These are phyloP conservation scores for Erysimum cheiranthoides DNA, from an alignment of 345 rosid genomes.

Conservation along the genomic window DNA sequence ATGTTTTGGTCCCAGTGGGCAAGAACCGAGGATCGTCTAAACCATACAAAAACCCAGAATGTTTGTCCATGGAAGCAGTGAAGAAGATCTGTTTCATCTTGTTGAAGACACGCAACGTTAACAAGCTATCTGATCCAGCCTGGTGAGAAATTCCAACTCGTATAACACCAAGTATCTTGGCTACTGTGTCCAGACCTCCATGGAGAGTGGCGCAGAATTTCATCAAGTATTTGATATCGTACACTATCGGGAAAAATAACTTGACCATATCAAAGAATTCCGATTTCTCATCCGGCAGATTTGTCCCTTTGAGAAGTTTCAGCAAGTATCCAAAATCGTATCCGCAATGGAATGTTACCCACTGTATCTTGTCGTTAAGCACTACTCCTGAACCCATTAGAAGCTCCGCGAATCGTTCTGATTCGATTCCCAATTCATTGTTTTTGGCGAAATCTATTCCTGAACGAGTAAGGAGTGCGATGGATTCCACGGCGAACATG, in stretches of 20 bases:
- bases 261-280: constrained; percentile 64
- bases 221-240: constrained; percentile 82
- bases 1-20: neutral
- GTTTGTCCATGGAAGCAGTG: constrained; percentile 57
- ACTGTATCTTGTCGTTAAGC: constrained; percentile 66
- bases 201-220: constrained; percentile 65
- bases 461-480: constrained; percentile 61
- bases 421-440: constrained; percentile 63
- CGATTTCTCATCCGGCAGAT: constrained; percentile 59
- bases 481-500: constrained; percentile 68
- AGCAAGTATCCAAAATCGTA: constrained; percentile 88
- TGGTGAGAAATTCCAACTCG: constrained; percentile 81
- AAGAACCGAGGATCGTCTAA: constrained; percentile 59
- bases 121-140: constrained; percentile 93
- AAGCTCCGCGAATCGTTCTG: constrained; percentile 61
- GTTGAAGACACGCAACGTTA: constrained; percentile 73
- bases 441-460: constrained; percentile 73
- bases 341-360: constrained; percentile 94
- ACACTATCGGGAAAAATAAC: constrained; percentile 63
- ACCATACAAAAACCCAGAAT: constrained; percentile 78
- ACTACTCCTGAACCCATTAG: constrained; percentile 80
- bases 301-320: constrained; percentile 62
- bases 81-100: constrained; percentile 72
- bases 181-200: constrained; percentile 79
- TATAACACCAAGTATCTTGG: constrained; percentile 68